Evolutionary conservation across 2,329 filamentous ascomycete species (phyloP).

Genomic region (Dactylonectria estremocensis): DNA sequence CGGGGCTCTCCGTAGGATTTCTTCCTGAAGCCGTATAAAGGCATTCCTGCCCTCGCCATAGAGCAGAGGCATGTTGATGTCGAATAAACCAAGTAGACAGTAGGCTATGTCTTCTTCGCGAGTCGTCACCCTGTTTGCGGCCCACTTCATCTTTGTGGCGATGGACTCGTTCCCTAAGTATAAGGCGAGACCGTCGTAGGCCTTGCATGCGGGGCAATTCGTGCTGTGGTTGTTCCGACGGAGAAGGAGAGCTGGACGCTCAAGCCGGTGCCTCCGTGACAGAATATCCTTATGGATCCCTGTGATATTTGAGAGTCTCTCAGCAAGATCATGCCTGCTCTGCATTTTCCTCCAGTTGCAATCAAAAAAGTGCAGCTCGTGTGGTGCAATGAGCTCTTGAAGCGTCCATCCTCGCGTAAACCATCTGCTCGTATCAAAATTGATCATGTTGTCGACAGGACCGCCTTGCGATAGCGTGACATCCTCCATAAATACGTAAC

Average conservation of each 20-base stretch:
- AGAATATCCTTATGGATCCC: slow-evolving; percentile 29
- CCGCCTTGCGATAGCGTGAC: slow-evolving; percentile 32
- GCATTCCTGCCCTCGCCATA: slow-evolving; percentile 56
- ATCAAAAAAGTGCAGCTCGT: slow-evolving; percentile 46
- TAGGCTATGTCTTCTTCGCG: slow-evolving; percentile 53
- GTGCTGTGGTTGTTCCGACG: slow-evolving; percentile 28
- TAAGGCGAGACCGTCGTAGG: slow-evolving; percentile 9
- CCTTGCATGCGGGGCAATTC: slow-evolving; percentile 36
- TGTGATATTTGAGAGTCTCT: slow-evolving; percentile 39
- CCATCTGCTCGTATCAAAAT: slow-evolving; percentile 45
- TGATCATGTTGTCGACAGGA: not conserved
- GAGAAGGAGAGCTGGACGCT: slow-evolving; percentile 32
- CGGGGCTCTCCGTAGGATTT: slow-evolving; percentile 51
- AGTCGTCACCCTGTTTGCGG: slow-evolving; percentile 49
- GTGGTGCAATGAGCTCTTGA: slow-evolving; percentile 43
- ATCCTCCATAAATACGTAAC: slow-evolving; percentile 44
- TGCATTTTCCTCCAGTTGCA: slow-evolving; percentile 40
- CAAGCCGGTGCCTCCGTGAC: slow-evolving; percentile 9
- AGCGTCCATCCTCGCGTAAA: slow-evolving; percentile 22
- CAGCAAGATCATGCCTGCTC: slow-evolving; percentile 34
- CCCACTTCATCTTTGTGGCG: slow-evolving; percentile 55
- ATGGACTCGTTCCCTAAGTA: slow-evolving; percentile 35
- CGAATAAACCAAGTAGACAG: slow-evolving; percentile 53
- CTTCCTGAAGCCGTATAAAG: slow-evolving; percentile 53
- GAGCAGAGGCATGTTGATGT: slow-evolving; percentile 54